Evolutionary conservation across 2,329 filamentous ascomycete species (phyloP).

Genomic region (Beauveria australis): DNA sequence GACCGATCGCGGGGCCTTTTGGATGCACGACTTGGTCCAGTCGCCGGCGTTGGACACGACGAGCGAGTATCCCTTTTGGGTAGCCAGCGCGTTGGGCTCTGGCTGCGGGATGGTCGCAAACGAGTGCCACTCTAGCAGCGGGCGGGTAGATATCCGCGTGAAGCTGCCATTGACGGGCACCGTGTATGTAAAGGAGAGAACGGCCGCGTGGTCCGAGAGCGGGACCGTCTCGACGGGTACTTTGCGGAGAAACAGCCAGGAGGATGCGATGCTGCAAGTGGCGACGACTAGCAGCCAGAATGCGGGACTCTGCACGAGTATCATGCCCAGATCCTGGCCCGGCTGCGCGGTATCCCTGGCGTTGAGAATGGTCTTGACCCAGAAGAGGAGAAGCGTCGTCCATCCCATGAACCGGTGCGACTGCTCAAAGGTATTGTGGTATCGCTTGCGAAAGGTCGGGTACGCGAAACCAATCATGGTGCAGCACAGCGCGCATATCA

Average conservation of each 20-base stretch:
- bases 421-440: conserved; percentile 63
- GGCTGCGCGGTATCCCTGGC: conserved; percentile 34
- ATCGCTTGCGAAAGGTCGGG: conserved; percentile 51
- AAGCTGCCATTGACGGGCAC: conserved; percentile 41
- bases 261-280: conserved; percentile 58
- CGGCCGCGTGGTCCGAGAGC: conserved; percentile 64
- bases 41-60: conserved; percentile 67
- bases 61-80: conserved; percentile 50
- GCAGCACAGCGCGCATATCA: conserved; percentile 49
- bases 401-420: conserved; percentile 69
- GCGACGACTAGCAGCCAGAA: conserved; percentile 63
- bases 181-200: conserved; percentile 60
- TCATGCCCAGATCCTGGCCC: conserved; percentile 25
- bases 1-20: conserved; percentile 49
- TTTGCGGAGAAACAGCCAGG: conserved; percentile 65
- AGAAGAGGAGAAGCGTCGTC: conserved; percentile 56
- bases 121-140: conserved; percentile 64
- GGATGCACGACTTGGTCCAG: conserved; percentile 61
- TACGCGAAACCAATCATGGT: conserved; percentile 55
- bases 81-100: conserved; percentile 31
- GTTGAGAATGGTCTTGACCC: conserved; percentile 51
- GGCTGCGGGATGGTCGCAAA: conserved; percentile 68
- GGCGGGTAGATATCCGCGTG: conserved; percentile 50
- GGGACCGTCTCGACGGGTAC: conserved; percentile 57
- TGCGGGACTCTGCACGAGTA: conserved; percentile 30